A percentile compares a stretch with the other conserved stretches of the same genome.
phyloP scores from a whole-genome alignment of 192 early-diverging fungal species.

The Entomortierella parvispora region DNA sequence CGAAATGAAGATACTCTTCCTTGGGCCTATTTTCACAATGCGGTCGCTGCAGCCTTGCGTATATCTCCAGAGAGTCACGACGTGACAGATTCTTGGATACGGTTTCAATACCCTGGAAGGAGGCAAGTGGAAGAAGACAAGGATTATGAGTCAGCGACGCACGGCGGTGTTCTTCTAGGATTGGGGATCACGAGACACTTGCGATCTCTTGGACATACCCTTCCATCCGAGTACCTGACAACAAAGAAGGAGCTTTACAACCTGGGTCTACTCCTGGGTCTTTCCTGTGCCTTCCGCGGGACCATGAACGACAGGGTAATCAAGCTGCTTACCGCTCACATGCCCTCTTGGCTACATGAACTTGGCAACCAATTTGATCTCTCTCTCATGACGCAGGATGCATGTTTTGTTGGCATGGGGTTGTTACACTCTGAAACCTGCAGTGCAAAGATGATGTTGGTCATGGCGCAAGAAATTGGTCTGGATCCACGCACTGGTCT shows the following conservation, averaged over 20 bases:
- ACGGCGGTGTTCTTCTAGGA: constrained; percentile 86
- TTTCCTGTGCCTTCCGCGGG: constrained; percentile 75
- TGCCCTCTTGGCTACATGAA: constrained; percentile 74
- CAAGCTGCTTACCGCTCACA: constrained; percentile 79
- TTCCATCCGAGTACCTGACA: constrained; percentile 68
- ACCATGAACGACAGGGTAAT: constrained; percentile 70
- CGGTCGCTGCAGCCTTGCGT: constrained; percentile 80
- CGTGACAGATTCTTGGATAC: constrained; percentile 82
- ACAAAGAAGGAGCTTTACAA: constrained; percentile 74
- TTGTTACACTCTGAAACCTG: constrained; percentile 76
- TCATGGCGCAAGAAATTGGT: constrained; percentile 73
- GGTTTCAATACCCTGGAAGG: constrained; percentile 71
- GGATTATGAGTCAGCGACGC: constrained; percentile 14
- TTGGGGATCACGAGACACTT: constrained; percentile 85
- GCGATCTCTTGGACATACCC: constrained; percentile 68
- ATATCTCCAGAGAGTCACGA: constrained; percentile 64
- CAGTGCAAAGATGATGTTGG: constrained; percentile 52
- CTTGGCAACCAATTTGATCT: constrained; percentile 68
- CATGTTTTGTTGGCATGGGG: constrained; percentile 82
- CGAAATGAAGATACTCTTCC: constrained; percentile 57
- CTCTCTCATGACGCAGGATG: constrained; percentile 71
- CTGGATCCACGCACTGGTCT: constrained; percentile 37
- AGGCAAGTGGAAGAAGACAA: constrained; percentile 46
- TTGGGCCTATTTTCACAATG: constrained; percentile 93
- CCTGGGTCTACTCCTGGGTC: constrained; percentile 81